Evolutionary conservation across 495 filamentous ascomycete species (phyloP), one percentile per base, ranked within the genome.

Genomic region (Achaetomiella virescens): DNA sequence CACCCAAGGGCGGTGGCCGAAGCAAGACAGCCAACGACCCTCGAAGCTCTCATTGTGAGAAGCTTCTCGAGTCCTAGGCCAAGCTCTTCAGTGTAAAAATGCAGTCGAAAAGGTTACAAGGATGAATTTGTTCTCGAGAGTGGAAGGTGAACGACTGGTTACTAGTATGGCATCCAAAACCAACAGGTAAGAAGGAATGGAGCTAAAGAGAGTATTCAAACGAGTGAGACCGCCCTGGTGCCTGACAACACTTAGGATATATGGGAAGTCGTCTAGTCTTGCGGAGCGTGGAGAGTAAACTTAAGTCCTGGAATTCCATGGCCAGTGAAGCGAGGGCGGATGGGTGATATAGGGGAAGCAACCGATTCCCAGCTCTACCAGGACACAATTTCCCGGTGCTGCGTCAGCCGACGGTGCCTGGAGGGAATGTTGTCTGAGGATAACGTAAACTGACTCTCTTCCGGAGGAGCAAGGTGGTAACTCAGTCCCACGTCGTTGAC

Each of bases 41-140:
- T 58, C 11, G 49, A 68, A 24, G 33, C 52, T 55, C 66, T 76
- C 76, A 80, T 80, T 15, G 42, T 69, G 60, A 44, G 38, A 46
- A 27, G n/a, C 12, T 47, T 41, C 20, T 7, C 10, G 17, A 20
- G 12, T 17, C 27, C 47, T 14, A 37, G 7, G 7, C 10, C 35
- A 31, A 12, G 33, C 11, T 40, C 9, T 31, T 31, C 9, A 31
- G 21, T 3, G 17, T 22, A 22, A n/a, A 15, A 29, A 24, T 1
- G 14, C 12, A 15, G n/a, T 36, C 25, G 37, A 31, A 6, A 10
- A 12, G 10, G 17, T 36, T 4, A 21, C 6, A 6, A 8, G 12
- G 11, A 7, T 1, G 38, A n/a, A 10, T 17, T 18, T 18, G 37
- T 41, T 20, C 20, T 27, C 18, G 22, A 18, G 41, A n/a, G n/a